Base-by-base conservation (phyloP, 2,329 filamentous ascomycete genomes). In the Nothophoma quercina region DNA sequence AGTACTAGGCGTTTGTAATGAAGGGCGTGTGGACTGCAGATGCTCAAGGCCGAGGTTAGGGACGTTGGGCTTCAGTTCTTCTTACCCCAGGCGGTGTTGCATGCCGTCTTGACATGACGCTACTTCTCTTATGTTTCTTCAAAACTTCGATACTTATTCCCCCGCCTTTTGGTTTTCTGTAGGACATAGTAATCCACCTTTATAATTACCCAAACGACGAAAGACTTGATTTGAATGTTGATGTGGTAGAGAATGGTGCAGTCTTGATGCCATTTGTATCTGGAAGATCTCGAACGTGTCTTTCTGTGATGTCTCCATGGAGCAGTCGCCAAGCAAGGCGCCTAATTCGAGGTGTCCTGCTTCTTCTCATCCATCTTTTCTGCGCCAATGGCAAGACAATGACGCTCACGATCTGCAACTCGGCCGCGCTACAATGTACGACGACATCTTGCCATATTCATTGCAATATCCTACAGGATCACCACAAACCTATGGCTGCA, bases 71-170 rank as follows among this genome's bases (percentile, higher is more conserved):
- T 62, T 58, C 46, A 59, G 65, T 64, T 68, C 59, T 69, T 72
- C 61, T 65, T 65, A 66, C 53, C 58, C 62, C 39, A 56, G 60
- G 62, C 62, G 62, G 60, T 59, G 58, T 61, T 58, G 55, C 47
- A 51, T 47, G 53, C 58, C 56, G 69, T 72, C 69, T 68, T 54
- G 64, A 65, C 67, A 67, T 62, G 68, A 63, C 65, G 61, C 67
- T 63, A 56, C 63, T 69, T 72, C 67, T 72, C 68, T 64, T 73
- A 69, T 73, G 70, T 73, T 73, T 71, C 69, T 63, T 70, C 72
- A 71, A 65, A 64, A 63, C 64, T 74, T 74, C 70, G 65, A 71
- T 71, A 72, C 65, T 69, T 74, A 73, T 73, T 73, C 70, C 71
- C 71, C 56, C 50, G 55, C 69, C 66, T 68, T 68, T 71, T 67